Evolutionary conservation across 2,329 filamentous ascomycete genomes (phyloP).

Genomic region (Sphaerulina musiva): DNA sequence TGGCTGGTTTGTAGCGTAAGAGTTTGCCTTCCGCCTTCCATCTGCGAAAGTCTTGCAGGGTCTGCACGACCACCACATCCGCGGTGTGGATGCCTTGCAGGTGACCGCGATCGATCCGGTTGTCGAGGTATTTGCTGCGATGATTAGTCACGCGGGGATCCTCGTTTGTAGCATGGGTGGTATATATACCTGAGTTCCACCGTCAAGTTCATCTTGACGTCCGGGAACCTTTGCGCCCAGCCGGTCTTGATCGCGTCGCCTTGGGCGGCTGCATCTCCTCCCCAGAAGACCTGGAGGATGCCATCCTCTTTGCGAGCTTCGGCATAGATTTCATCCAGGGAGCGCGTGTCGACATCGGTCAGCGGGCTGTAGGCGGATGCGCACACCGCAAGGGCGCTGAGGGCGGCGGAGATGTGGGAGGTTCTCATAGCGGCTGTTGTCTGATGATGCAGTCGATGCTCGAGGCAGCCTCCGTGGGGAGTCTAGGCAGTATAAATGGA

Average conservation of each 20-base stretch:
- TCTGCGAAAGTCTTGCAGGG: slow-evolving; percentile 47
- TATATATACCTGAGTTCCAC: slow-evolving; percentile 39
- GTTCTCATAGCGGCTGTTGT: background rate
- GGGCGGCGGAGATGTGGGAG: background rate
- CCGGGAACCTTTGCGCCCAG: slow-evolving; percentile 46
- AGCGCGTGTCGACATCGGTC: slow-evolving; percentile 39
- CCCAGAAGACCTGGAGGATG: slow-evolving; percentile 44
- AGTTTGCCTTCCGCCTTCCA: slow-evolving; percentile 47
- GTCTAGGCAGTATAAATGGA: background rate
- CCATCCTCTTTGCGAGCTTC: slow-evolving; percentile 46
- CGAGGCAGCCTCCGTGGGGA: background rate
- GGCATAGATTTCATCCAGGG: slow-evolving; percentile 46
- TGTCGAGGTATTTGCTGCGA: slow-evolving; percentile 49
- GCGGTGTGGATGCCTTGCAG: slow-evolving; percentile 36
- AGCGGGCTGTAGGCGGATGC: slow-evolving; percentile 5
- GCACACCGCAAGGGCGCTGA: background rate
- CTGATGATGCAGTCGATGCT: background rate
- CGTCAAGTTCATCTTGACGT: slow-evolving; percentile 48
- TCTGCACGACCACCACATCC: slow-evolving; percentile 48
- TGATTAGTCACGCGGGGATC: too few relatives aligned
- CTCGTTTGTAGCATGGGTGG: too few relatives aligned
- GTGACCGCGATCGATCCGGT: slow-evolving; percentile 36
- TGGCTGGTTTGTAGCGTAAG: slow-evolving; percentile 45
- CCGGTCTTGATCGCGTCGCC: slow-evolving; percentile 38
- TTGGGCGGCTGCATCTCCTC: slow-evolving; percentile 26